Percentiles rank a stretch among this genome's conserved stretches.
phyloP scores from a whole-genome alignment of 441 rosid genomes.

The Erodium chrysanthum region DNA sequence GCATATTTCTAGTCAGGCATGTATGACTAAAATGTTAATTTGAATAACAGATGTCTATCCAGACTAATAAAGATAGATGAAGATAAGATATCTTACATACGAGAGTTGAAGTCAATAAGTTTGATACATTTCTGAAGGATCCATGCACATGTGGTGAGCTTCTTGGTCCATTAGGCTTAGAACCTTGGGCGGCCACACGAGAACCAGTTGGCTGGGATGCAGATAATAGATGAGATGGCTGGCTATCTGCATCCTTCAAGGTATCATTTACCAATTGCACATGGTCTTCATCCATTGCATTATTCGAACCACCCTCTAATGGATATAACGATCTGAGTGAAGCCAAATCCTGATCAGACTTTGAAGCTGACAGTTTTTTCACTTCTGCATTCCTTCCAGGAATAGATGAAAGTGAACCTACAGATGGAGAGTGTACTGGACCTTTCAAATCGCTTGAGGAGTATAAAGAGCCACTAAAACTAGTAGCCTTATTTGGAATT shows the following conservation, averaged over 20 bases:
- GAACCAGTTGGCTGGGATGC: constrained; percentile 22
- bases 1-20: constrained; percentile 25
- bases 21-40: constrained; percentile 14
- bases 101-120: constrained; percentile 46
- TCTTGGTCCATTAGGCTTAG: constrained; percentile 43
- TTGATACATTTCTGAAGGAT: constrained; percentile 35
- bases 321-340: constrained; percentile 59
- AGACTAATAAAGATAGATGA: background rate
- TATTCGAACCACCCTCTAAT: constrained; percentile 29
- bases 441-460: constrained; percentile 44
- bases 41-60: background rate
- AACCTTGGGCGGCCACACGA: constrained; percentile 32
- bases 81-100: constrained; percentile 49
- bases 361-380: constrained; percentile 48
- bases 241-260: no score
- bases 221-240: no score
- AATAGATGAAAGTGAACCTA: constrained; percentile 41
- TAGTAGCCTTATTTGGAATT: constrained; percentile 25
- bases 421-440: constrained; percentile 44
- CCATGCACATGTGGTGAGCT: constrained; percentile 30
- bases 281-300: constrained; percentile 46
- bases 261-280: constrained; percentile 18
- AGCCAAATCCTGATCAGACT: constrained; percentile 73
- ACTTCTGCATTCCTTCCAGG: constrained; percentile 37
- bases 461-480: constrained; percentile 35